phyloP scores from a whole-genome alignment of 106 monocot species.

The Acorus calamus region DNA sequence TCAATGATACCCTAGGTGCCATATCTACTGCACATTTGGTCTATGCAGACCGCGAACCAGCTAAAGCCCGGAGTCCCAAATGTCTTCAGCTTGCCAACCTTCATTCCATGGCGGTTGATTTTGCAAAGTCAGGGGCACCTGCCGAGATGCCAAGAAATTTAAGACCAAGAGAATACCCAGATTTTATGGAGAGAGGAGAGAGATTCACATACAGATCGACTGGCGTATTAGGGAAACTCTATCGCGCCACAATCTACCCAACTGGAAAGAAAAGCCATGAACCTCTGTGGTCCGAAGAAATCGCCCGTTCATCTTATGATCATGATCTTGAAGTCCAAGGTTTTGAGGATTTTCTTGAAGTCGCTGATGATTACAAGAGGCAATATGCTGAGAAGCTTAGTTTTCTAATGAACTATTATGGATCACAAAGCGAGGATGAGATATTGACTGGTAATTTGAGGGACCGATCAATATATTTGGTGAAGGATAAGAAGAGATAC shows the following conservation, averaged over 20 bases:
- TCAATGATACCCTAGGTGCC: conserved; percentile 67
- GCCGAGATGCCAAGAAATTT: conserved; percentile 83
- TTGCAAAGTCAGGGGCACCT: conserved; percentile 84
- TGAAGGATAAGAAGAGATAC: conserved; percentile 52
- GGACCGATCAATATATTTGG: conserved; percentile 33
- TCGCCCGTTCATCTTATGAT: conserved; percentile 27
- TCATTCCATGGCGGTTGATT: conserved; percentile 94
- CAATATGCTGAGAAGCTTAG: conserved; percentile 62
- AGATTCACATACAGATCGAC: conserved; percentile 50
- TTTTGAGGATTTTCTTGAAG: conserved; percentile 49
- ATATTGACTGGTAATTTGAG: conserved; percentile 71
- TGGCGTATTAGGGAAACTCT: conserved; percentile 77
- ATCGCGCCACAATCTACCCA: conserved; percentile 15
- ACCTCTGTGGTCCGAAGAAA: not conserved
- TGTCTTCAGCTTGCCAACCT: conserved; percentile 76
- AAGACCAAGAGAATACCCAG: conserved; percentile 67
- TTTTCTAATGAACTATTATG: conserved; percentile 70
- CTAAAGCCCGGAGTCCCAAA: conserved; percentile 63
- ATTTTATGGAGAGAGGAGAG: conserved; percentile 91
- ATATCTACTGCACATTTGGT: conserved; percentile 88
- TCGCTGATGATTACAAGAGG: conserved; percentile 42
- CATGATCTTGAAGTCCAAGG: conserved; percentile 62
- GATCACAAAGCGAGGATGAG: conserved; percentile 60
- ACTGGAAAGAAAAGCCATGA: not conserved
- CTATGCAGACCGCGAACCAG: conserved; percentile 51